These are phyloP conservation scores for Biscogniauxia mediterranea DNA, from an alignment of 2,329 filamentous ascomycete species.

Conservation along the genomic window DNA sequence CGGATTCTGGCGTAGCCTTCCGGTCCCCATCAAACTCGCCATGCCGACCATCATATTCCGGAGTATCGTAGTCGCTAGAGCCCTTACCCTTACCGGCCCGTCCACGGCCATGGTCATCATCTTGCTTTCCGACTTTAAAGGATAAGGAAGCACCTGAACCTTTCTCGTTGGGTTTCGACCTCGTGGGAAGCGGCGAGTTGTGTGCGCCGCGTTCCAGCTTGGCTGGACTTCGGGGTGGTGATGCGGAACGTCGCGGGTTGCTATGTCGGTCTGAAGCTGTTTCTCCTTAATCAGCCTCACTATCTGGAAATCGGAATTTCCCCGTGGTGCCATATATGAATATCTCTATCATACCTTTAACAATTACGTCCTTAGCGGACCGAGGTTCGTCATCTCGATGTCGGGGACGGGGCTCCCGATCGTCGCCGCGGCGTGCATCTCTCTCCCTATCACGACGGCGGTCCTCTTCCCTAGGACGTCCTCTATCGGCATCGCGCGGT, in stretches of 20 bases:
- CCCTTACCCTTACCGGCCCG: slow-evolving; percentile 14
- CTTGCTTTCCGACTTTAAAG: slow-evolving; percentile 36
- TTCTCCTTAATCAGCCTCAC: slow-evolving; percentile 11
- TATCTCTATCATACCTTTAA: slow-evolving; percentile 18
- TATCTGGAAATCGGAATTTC: not conserved
- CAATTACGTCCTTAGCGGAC: slow-evolving; percentile 6
- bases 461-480: slow-evolving; percentile 35
- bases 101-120: slow-evolving; percentile 27
- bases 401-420: slow-evolving; percentile 16
- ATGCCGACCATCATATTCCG: slow-evolving; percentile 26
- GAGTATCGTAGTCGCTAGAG: slow-evolving; percentile 16
- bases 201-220: slow-evolving; percentile 20
- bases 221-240: slow-evolving; percentile 20
- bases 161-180: slow-evolving; percentile 23
- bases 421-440: slow-evolving; percentile 23
- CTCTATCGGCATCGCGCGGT: slow-evolving; percentile 31
- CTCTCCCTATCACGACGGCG: slow-evolving; percentile 18
- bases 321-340: not conserved
- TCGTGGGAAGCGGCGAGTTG: slow-evolving; percentile 31
- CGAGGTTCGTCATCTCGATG: slow-evolving; percentile 18
- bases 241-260: slow-evolving; percentile 21
- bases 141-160: slow-evolving; percentile 33
- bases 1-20: slow-evolving; percentile 11
- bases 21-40: slow-evolving; percentile 13
- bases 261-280: slow-evolving; percentile 19